Conservation (phyloP, 1,139 yeast genomes). For the Suhomyces chickasaworum region DNA sequence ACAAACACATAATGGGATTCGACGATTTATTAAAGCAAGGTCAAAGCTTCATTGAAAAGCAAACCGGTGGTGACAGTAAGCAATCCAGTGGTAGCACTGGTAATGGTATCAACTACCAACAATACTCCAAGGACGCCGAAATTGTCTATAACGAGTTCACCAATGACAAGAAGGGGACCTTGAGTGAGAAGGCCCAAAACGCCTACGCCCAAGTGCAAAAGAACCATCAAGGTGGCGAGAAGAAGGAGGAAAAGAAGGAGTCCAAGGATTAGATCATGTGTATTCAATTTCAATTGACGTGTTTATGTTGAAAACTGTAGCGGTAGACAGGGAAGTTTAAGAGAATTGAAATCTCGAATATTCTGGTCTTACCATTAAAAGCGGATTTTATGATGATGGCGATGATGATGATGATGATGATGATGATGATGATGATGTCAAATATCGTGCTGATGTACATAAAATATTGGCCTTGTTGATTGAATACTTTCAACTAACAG, state of each 20-base stretch:
- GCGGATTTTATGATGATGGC: too few species aligned
- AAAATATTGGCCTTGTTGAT: too few species aligned
- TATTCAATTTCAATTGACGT: neutral
- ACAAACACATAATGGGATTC: slow-evolving; percentile 25
- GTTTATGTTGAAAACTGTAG: neutral
- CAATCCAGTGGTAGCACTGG: slow-evolving; percentile 22
- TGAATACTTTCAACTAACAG: too few species aligned
- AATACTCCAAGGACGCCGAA: slow-evolving; percentile 34
- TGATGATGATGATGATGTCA: too few species aligned
- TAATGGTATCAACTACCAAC: slow-evolving; percentile 21
- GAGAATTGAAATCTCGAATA: too few species aligned
- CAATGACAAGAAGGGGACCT: slow-evolving; percentile 29
- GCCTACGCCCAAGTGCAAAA: slow-evolving; percentile 31
- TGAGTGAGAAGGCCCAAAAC: slow-evolving; percentile 36
- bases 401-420: too few species aligned
- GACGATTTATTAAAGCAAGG: slow-evolving; percentile 33
- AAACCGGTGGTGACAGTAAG: slow-evolving; percentile 19
- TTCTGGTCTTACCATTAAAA: too few species aligned
- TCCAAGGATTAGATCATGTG: neutral
- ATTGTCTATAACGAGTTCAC: slow-evolving; percentile 35
- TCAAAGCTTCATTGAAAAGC: slow-evolving; percentile 9
- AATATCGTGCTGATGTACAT: too few species aligned
- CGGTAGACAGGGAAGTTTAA: too few species aligned
- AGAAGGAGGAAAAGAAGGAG: slow-evolving; percentile 5
- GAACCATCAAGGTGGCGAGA: slow-evolving; percentile 12